phyloP scores from a whole-genome alignment of 441 rosid species.

The Populus trichocarpa region DNA sequence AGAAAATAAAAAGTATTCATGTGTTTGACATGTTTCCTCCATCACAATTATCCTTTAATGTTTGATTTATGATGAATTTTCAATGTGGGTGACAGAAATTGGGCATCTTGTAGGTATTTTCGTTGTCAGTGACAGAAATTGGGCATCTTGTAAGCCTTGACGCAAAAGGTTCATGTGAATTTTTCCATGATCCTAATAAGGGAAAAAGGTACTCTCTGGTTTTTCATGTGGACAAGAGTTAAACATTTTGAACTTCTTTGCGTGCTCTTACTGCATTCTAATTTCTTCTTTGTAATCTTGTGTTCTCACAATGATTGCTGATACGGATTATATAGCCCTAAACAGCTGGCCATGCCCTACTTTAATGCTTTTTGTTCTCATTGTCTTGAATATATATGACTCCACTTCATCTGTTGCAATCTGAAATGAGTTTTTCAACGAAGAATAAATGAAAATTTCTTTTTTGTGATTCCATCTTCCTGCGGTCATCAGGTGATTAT shows the following conservation, averaged over 20 bases:
- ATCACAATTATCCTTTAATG: neutral
- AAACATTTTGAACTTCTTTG: neutral
- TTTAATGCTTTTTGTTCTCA: neutral
- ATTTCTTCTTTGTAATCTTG: neutral
- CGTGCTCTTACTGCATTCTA: neutral
- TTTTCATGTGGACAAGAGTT: constrained; percentile 4
- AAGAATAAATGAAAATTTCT: neutral
- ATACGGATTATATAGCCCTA: neutral
- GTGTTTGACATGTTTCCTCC: neutral
- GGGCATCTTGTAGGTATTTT: constrained; percentile 53
- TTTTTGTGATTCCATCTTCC: neutral
- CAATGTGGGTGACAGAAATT: neutral
- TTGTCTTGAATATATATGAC: neutral
- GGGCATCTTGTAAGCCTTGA: constrained; percentile 76
- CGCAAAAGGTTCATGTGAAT: constrained; percentile 71
- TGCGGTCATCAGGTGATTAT: neutral
- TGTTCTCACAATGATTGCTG: neutral
- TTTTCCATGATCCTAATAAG: constrained; percentile 85
- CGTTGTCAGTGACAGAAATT: constrained; percentile 78
- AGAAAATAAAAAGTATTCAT: neutral
- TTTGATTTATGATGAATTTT: constrained; percentile 13
- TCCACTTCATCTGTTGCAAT: neutral
- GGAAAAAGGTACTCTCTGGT: constrained; percentile 63
- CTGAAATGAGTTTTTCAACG: neutral
- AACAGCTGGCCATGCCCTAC: neutral